phyloP scores from a whole-genome alignment of 495 filamentous ascomycete genomes.

The Aspergillus nidulans region DNA sequence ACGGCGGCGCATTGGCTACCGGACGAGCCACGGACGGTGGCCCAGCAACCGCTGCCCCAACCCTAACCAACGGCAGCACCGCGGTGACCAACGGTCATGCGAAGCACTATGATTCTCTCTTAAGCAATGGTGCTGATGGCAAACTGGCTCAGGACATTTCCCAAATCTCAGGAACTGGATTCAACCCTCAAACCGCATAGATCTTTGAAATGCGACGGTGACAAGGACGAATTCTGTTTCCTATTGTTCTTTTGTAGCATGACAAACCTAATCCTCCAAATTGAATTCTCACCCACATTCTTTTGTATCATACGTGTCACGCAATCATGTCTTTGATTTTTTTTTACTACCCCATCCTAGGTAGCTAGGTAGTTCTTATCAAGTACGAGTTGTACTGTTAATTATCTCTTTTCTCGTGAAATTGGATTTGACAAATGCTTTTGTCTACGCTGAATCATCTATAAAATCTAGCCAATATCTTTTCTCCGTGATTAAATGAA shows the following conservation, averaged over 20 bases:
- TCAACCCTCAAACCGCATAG: slow-evolving; percentile 27
- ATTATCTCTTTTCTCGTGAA: neutral
- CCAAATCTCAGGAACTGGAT: slow-evolving; percentile 16
- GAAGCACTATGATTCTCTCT: slow-evolving; percentile 37
- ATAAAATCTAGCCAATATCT: neutral
- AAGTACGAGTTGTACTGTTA: neutral
- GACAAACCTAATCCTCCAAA: slow-evolving; percentile 2
- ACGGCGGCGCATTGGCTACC: slow-evolving; percentile 12
- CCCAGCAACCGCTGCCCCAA: neutral
- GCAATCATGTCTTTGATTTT: neutral
- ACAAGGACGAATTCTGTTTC: neutral
- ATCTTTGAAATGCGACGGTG: neutral
- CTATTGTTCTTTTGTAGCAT: neutral
- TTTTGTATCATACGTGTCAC: slow-evolving; percentile 2
- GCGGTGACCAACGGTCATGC: slow-evolving; percentile 8
- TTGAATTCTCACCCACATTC: neutral
- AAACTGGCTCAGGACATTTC: slow-evolving; percentile 18
- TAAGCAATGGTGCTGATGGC: slow-evolving; percentile 34
- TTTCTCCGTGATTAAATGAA: neutral
- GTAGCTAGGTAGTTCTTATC: slow-evolving; percentile 1
- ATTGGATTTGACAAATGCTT: neutral
- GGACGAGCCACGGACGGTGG: slow-evolving; percentile 9
- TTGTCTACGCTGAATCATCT: neutral
- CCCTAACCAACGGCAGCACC: neutral
- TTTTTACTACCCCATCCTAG: slow-evolving; percentile 2